Base-by-base conservation (phyloP, 2,329 filamentous ascomycete species). In the Hypoxylon sp. region DNA sequence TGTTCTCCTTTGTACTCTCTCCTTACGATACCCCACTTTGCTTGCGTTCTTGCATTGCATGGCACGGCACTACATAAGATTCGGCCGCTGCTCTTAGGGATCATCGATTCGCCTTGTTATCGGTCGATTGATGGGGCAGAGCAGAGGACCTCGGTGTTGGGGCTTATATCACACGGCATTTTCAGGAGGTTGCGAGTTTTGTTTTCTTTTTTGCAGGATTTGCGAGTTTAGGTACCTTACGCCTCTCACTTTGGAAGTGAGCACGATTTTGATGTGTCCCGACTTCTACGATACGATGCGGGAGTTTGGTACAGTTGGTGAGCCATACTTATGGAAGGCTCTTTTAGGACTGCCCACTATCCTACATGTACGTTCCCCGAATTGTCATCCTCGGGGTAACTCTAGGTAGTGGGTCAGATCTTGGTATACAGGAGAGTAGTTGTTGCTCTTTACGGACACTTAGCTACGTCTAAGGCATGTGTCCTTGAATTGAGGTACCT, bases 1-100 rank as follows among this genome's bases (percentile, higher is more conserved):
- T 31, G n/a, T 6, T 31, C 35, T 50, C 27, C 17, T 51, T 46
- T 51, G 14, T 48, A 2, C 11, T 22, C 30, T 6, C 8, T 33
- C 20, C 20, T 14, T 37, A 57, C 5, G 53, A 61, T 66, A 61
- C 64, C 64, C 64, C 64, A 53, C 50, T 61, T 57, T 55, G 58
- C 31, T 40, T 44, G 56, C 20, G 40, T 30, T 49, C 48, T 37
- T 64, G 44, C 58, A 50, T 37, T 64, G 44, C 58, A 50, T 66
- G 11, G 55, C 11, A 5, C 14, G 46, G 49, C 44, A 50, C 49
- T 42, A 17, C 14, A 31, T 40, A 6, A 20, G 62, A 22, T 53
- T 64, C 42, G 14, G 35, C 11, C 14, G 14, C 13, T 42, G 14
- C 17, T 44, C 40, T 53, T n/a, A 17, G 13, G 13, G 31, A 35